Percentiles rank a stretch among this genome's conserved stretches.
Conservation (phyloP, 495 filamentous ascomycete genomes). For the Achaetomiella virescens region DNA sequence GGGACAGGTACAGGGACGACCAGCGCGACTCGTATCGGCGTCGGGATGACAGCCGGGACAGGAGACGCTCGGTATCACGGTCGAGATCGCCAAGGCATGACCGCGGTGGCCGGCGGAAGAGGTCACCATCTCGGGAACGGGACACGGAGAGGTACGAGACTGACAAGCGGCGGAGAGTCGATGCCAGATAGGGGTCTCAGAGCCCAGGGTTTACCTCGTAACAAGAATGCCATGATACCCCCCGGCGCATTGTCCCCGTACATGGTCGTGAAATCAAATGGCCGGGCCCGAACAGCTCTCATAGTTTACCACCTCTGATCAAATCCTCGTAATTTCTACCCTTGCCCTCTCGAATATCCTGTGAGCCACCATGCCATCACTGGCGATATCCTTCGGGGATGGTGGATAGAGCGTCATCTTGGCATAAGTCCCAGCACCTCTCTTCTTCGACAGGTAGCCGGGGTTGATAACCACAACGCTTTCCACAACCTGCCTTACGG, state of each 20-base stretch:
- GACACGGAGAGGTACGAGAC: constrained; percentile 52
- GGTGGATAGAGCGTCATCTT: constrained; percentile 66
- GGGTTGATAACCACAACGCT: constrained; percentile 83
- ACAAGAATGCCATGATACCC: constrained; percentile 1
- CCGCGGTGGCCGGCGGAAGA: constrained; percentile 52
- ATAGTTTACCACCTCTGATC: constrained; percentile 2
- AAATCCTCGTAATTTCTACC: constrained; percentile 79
- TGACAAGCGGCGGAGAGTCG: constrained; percentile 63
- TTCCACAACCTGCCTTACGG: constrained; percentile 61
- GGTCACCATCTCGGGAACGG: constrained; percentile 56
- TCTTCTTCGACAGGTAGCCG: constrained; percentile 75
- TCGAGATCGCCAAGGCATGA: constrained; percentile 40
- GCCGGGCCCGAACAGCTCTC: not conserved
- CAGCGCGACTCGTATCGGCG: constrained; percentile 25
- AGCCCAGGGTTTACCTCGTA: not conserved
- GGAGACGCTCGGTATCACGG: constrained; percentile 33
- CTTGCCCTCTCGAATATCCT: constrained; percentile 75
- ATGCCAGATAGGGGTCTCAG: constrained; percentile 26
- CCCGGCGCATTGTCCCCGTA: no score
- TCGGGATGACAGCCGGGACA: constrained; percentile 21
- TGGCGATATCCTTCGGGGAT: constrained; percentile 50
- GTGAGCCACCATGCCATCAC: constrained; percentile 57
- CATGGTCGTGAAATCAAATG: no score
- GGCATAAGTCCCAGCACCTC: constrained; percentile 73
- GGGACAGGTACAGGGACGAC: constrained; percentile 20